These are phyloP conservation scores for Leccinum incarnatum DNA, from an alignment of 768 basidiomycete genomes.

Conservation along the genomic window DNA sequence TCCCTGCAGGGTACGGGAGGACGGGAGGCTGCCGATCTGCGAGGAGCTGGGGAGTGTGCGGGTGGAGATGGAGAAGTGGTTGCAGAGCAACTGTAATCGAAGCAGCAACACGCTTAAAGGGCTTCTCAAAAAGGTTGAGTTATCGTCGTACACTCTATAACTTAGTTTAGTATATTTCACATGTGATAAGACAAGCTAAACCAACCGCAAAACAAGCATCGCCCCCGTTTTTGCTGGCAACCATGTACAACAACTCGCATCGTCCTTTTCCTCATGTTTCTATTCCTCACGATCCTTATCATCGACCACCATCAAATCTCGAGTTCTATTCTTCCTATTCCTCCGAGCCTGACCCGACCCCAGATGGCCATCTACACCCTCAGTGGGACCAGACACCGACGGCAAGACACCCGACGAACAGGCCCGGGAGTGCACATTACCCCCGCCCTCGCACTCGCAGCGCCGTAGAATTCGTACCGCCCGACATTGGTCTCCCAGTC, in stretches of 20 bases:
- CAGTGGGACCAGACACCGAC: constrained; percentile 34
- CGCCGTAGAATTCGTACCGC: constrained; percentile 28
- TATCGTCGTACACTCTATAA: constrained; percentile 40
- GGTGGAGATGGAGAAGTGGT: constrained; percentile 83
- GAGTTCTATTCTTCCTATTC: constrained; percentile 32
- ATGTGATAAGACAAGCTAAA: constrained; percentile 12
- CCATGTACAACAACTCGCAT: constrained; percentile 26
- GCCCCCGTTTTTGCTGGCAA: background rate
- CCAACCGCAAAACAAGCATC: background rate
- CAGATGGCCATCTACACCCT: constrained; percentile 28
- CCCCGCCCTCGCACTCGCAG: constrained; percentile 40
- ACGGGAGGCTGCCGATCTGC: constrained; percentile 66
- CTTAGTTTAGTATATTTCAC: constrained; percentile 12
- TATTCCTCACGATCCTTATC: constrained; percentile 38
- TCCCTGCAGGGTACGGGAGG: constrained; percentile 56
- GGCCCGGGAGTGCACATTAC: constrained; percentile 21
- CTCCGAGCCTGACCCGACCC: constrained; percentile 26
- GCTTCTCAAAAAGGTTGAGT: constrained; percentile 77
- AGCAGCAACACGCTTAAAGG: constrained; percentile 78
- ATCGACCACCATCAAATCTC: constrained; percentile 31
- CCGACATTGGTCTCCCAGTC: constrained; percentile 36
- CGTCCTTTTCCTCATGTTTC: constrained; percentile 36
- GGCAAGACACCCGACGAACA: constrained; percentile 21
- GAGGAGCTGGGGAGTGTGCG: constrained; percentile 64
- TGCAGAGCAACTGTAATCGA: constrained; percentile 84